Evolutionary conservation across 2,329 filamentous ascomycete species (phyloP), one percentile per base, ranked within the genome.

Genomic region (Sarocladium strictum): DNA sequence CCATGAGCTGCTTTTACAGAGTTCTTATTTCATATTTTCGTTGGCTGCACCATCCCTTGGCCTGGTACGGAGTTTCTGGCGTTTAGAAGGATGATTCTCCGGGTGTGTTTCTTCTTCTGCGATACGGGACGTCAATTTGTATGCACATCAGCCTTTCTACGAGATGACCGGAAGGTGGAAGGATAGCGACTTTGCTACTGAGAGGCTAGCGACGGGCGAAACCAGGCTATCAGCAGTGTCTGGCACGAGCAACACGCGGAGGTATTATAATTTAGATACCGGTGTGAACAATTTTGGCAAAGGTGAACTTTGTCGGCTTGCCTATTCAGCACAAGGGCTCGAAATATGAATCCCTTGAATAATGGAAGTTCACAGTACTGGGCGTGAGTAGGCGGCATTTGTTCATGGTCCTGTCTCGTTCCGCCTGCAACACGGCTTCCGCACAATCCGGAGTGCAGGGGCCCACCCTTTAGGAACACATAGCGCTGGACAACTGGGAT

Each of bases 41-140:
- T 49, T 49, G 10, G 43, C 21, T 49, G 26, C 29, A 49, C 26
- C 21, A 49, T 21, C 43, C 11, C 43, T 15, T 3, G 43, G 21
- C 29, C 5, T 3, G 43, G 24, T 19, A 29, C 4, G 43, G 43
- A 49, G 43, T 17, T 29, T 49, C n/a, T n/a, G 43, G 43, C 43
- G 43, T 49, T 49, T 27, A 49, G 43, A 49, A 9, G 43, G 43
- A 17, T 32, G 23, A 32, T 19, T 32, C 19, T 12, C 4, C 17
- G 15, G 40, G 26, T n/a, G n/a, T n/a, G 55, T 60, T 56, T 57
- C 52, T 55, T 57, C 56, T 57, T 57, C 57, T 60, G 59, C 35
- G 17, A 15, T n/a, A n/a, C 12, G 35, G 35, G 12, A 38, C n/a
- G n/a, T 38, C 5, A 38, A 15, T 32, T 32, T 7, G 12, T 32